Evolutionary conservation across 1,284 basidiomycete genomes (phyloP).

Genomic region (Ceratobasidium sp.): DNA sequence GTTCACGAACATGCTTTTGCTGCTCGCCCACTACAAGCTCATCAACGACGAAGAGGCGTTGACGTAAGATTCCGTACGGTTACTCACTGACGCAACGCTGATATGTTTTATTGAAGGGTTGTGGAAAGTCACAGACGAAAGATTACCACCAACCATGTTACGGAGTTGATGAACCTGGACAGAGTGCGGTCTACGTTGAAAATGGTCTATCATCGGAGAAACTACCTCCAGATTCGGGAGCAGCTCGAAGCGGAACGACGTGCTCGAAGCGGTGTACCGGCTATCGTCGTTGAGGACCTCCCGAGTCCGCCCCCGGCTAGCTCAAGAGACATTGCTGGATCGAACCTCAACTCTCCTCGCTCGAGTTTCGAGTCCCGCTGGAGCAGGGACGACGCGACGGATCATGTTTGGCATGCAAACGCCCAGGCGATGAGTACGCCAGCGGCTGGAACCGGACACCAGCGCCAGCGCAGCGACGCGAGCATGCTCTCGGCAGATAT

Average conservation of each 20-base stretch:
- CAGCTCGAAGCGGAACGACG: constrained; percentile 54
- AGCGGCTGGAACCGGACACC: constrained; percentile 3
- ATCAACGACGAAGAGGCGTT: constrained; percentile 88
- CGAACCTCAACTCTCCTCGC: constrained; percentile 33
- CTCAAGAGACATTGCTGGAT: constrained; percentile 42
- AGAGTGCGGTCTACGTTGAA: constrained; percentile 78
- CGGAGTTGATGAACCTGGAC: constrained; percentile 83
- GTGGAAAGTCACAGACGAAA: constrained; percentile 80
- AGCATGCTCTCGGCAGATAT: constrained; percentile 34
- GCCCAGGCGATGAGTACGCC: background rate
- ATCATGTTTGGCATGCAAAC: constrained; percentile 11
- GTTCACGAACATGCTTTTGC: constrained; percentile 87
- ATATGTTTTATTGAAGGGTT: constrained; percentile 58
- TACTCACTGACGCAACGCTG: too few relatives aligned
- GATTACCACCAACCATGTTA: constrained; percentile 78
- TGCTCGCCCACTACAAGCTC: constrained; percentile 91
- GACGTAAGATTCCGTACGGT: constrained; percentile 61
- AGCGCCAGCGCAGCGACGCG: constrained; percentile 23
- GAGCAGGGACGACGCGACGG: constrained; percentile 19
- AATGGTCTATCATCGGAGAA: constrained; percentile 74
- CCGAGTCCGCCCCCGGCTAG: constrained; percentile 48
- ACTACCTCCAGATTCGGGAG: constrained; percentile 63
- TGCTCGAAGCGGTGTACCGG: constrained; percentile 50
- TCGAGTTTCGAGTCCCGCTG: constrained; percentile 34
- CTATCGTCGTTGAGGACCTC: constrained; percentile 52